Base-by-base conservation (phyloP, 2,329 filamentous ascomycete genomes). In the Fusarium haematococcum region DNA sequence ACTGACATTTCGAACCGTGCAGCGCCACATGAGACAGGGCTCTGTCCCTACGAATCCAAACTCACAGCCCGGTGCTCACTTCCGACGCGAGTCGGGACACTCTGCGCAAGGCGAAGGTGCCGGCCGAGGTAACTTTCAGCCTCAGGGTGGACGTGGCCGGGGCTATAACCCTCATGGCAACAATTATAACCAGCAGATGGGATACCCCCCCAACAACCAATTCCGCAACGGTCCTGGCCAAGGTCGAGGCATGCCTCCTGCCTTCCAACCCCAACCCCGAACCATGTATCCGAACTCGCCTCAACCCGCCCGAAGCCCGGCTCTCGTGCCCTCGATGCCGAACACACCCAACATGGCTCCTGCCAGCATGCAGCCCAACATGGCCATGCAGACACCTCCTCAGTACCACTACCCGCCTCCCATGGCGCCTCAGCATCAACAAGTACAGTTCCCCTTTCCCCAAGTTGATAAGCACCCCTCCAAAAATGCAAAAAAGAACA, bases 1-100 rank as follows among this genome's bases (percentile, higher is more conserved):
- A 64, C 71, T 75, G 43, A 76, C 77, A 80, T 76, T 76, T 75
- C 70, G 75, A 78, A 75, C 78, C 71, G 77, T 62, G 45, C 79
- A 92, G 90, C 90, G 90, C 80, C 91, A 95, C 84, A 89, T 93
- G 85, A 91, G 92, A 86, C 90, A 92, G 63, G 86, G 88, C 72
- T 90, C 91, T 57, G 86, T 90, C 76, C 88, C 90, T 69, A 90
- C 92, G 76, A 89, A 89, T 75, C 88, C 89, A 69, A 87, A 89
- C 74, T 85, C 90, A 64, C 93, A 93, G 79, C 88, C 91, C n/a
- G 90, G 89, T 52, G 80, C 85, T 74, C 95, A 98, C 84, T 90
- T 94, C 78, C 93, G 96, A 79, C 93, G 95, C 77, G 93, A 96
- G 81, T 98, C 96, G 33, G 93, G 93, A 41, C 95, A 97, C 80